Evolutionary conservation across 805 yeast genomes (phyloP), one percentile per base, ranked within the genome.

Genomic region (Metschnikowia shivogae): DNA sequence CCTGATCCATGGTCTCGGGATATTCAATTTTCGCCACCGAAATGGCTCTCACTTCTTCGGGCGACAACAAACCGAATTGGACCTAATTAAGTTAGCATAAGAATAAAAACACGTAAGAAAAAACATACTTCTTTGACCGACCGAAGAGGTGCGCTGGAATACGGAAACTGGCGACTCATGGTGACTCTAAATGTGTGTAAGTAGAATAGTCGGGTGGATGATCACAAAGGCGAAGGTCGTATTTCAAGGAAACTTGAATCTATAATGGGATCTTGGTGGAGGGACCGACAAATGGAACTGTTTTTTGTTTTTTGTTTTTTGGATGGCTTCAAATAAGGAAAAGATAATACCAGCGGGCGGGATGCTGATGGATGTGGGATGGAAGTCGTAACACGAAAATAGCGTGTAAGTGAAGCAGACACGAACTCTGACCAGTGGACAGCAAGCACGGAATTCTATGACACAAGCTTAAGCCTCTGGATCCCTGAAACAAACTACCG

Each of bases 1-100:
- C 81, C 67, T 90, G 97, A 67, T 93, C 99, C 96, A 93, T 93
- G n/a, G 97, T 93, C 70, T 93, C 99, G 19, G 99, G 99, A 61
- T 86, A 93, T 68, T 92, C 97, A 61, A 93, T 89, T 64, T 93
- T 93, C 35, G 97, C 98, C 48, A 95, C 99, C 50, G 97, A 88
- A 55, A 93, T 90, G 40, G 98, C 97, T 68, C 97, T 86, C 31
- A 66, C 65, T 75, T 93, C 99, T 73, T 93, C 99, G 24, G 99
- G 99, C 27, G 98, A 89, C 52, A 93, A 81, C 59, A 93, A 82
- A 52, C 99, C 99, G 75, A 93, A 95, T 75, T 93, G 99, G 63
- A 90, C 81, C 85, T 80, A 56, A 37, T 36, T 34, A 20, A 27
- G 61, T 56, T 56, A 57, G 60, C 56, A 57, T 22, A 14, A 34